A percentile compares a stretch with the other conserved stretches of the same genome.
Conservation (phyloP, 176 grass and related monocot species). For the Areca catechu region DNA sequence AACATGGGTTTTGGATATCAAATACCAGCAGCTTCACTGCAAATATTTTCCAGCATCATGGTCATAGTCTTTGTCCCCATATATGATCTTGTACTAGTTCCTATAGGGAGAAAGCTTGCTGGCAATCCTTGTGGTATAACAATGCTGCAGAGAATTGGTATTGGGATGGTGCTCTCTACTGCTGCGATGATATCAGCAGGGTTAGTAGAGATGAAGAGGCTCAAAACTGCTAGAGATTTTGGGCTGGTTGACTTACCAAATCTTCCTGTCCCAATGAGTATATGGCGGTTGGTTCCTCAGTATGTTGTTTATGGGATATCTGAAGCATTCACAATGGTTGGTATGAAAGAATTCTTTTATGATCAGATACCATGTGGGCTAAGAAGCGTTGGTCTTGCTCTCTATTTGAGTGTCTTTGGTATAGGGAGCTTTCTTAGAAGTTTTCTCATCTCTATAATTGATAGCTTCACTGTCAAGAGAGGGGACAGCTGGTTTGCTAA, state of each 20-base stretch:
- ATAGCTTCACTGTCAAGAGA: constrained; percentile 8
- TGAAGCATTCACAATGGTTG: neutral
- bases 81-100: constrained; percentile 35
- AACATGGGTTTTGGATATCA: constrained; percentile 19
- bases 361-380: constrained; percentile 13
- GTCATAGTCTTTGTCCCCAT: constrained; percentile 32
- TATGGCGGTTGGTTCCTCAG: no score
- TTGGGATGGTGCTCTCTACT: constrained; percentile 16
- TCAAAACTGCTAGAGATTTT: no score
- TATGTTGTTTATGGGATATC: neutral
- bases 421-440: constrained; percentile 23
- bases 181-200: constrained; percentile 10
- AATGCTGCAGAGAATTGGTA: constrained; percentile 42
- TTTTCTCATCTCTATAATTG: constrained; percentile 20
- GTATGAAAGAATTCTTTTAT: constrained; percentile 21
- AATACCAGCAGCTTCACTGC: constrained; percentile 30
- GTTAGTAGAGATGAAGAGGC: constrained; percentile 25
- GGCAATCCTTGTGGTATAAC: constrained; percentile 34
- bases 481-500: constrained; percentile 17
- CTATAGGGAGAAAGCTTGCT: constrained; percentile 10
- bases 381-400: constrained; percentile 15
- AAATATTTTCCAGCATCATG: constrained; percentile 2
- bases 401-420: constrained; percentile 16
- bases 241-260: no score
- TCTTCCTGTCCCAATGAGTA: no score